A percentile compares a stretch with the other conserved stretches of the same genome.
phyloP scores from a whole-genome alignment of 176 grass and related monocot genomes.

The Pontederia crassipes region DNA sequence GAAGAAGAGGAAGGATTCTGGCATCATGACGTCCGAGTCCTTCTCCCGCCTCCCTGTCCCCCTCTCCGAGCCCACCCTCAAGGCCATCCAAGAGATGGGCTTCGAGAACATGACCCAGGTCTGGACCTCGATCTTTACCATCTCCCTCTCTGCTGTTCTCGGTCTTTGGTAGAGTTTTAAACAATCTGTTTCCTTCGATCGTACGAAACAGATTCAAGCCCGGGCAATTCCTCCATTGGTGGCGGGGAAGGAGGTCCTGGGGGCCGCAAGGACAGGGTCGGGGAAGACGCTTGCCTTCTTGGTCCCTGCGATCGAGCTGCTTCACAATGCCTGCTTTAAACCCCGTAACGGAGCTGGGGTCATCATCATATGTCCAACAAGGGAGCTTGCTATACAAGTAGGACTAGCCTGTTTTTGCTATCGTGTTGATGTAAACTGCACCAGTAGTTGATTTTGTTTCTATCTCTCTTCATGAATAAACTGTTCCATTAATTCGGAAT shows the following conservation, averaged over 20 bases:
- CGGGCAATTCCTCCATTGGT: slow-evolving; percentile 59
- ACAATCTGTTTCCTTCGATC: no score
- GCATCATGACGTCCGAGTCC: slow-evolving; percentile 36
- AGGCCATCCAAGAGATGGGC: slow-evolving; percentile 60
- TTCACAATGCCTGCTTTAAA: slow-evolving; percentile 40
- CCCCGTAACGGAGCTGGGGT: slow-evolving; percentile 57
- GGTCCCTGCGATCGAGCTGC: slow-evolving; percentile 53
- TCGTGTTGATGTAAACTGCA: no score
- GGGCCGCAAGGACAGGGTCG: slow-evolving; percentile 55
- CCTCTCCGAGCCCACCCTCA: slow-evolving; percentile 49
- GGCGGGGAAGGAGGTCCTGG: slow-evolving; percentile 66
- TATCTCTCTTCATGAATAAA: no score
- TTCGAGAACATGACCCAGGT: slow-evolving; percentile 68
- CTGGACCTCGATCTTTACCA: no score
- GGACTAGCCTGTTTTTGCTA: neutral
- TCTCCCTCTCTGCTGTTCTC: neutral
- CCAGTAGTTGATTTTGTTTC: no score
- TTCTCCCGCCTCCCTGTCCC: slow-evolving; percentile 45
- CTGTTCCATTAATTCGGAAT: no score
- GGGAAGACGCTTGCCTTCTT: slow-evolving; percentile 80
- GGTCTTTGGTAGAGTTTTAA: neutral
- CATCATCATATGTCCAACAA: slow-evolving; percentile 56
- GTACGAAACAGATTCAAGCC: slow-evolving; percentile 55
- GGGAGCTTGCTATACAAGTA: slow-evolving; percentile 40
- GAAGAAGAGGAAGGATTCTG: slow-evolving; percentile 15